A percentile compares a stretch with the other conserved stretches of the same genome.
Evolutionary conservation across 805 yeast genomes (phyloP).

Genomic region (Phaffomyces thermotolerans): DNA sequence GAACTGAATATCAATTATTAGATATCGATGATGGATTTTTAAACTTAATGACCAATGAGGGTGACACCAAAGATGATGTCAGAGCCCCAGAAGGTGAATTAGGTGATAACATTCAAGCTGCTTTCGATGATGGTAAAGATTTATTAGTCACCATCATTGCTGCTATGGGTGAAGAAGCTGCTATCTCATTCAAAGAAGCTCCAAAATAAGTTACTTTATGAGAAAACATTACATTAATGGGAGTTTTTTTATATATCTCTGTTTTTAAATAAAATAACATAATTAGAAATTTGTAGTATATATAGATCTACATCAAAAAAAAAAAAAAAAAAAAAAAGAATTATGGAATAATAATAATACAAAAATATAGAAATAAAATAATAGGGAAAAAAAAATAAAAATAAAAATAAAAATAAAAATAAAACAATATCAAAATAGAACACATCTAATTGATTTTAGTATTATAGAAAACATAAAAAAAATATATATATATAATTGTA

Average conservation of each 20-base stretch:
- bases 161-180: conserved; percentile 99
- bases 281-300: neutral
- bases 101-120: conserved; percentile 87
- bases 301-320: too few relatives aligned
- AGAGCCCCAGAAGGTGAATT: conserved; percentile 96
- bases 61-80: conserved; percentile 99
- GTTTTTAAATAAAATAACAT: neutral
- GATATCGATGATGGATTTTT: conserved; percentile 98
- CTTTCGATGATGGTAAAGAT: conserved; percentile 98
- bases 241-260: neutral
- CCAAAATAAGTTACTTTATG: conserved; percentile 44
- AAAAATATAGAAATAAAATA: too few relatives aligned
- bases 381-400: too few relatives aligned
- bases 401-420: too few relatives aligned
- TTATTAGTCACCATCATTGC: conserved; percentile 92
- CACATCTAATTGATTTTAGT: too few relatives aligned
- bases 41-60: conserved; percentile 92
- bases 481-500: too few relatives aligned
- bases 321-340: too few relatives aligned
- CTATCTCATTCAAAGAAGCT: conserved; percentile 97
- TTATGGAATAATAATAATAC: too few relatives aligned
- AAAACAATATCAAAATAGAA: too few relatives aligned
- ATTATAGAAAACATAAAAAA: too few relatives aligned
- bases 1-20: conserved; percentile 94
- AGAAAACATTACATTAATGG: neutral